Evolutionary conservation across 306 rosid species (phyloP), one percentile per base, ranked within the genome.

Genomic region (Alnus rubra): DNA sequence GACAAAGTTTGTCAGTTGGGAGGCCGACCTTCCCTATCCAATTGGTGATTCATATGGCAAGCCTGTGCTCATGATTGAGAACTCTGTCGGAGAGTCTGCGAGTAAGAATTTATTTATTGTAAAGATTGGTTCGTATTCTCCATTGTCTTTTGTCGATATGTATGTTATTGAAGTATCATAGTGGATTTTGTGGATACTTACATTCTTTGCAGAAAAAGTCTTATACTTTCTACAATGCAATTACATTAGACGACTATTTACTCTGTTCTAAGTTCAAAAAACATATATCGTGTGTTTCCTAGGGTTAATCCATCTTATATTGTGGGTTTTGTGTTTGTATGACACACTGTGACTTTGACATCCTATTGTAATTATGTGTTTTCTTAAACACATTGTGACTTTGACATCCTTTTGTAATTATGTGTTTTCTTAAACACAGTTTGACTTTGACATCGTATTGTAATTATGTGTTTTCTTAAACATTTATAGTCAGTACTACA

Each of bases 1-100:
- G 51, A 92, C 87, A 64, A 92, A 88, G 82, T 83, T 82, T 85
- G 87, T 82, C 77, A 85, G 76, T 78, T 94, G 97, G 97, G 95
- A 88, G 71, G 86, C 75, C 45, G 92, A 92, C 62, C 86, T 91
- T 64, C 86, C 95, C 33, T 88, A 71, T 84, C 90, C 93, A 73
- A 82, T 81, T 74, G 91, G 85, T 79, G 89, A 89, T 82, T 84
- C 92, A 48, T 90, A 84, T 77, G 86, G 92, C 83, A 88, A 89
- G 81, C 81, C 84, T 55, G 85, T 85, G 69, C 84, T 79, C 78
- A 80, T 89, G 88, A 76, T 92, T 49, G 81, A 71, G 80, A 88
- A 72, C 76, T 81, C 84, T 73, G 75, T 80, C 31, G 83, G 84
- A 80, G 80, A 84, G 78, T 83, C 84, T 67, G 86, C 84, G 50